phyloP scores from a whole-genome alignment of 805 yeast species.

The Wickerhamiella azymoides region DNA sequence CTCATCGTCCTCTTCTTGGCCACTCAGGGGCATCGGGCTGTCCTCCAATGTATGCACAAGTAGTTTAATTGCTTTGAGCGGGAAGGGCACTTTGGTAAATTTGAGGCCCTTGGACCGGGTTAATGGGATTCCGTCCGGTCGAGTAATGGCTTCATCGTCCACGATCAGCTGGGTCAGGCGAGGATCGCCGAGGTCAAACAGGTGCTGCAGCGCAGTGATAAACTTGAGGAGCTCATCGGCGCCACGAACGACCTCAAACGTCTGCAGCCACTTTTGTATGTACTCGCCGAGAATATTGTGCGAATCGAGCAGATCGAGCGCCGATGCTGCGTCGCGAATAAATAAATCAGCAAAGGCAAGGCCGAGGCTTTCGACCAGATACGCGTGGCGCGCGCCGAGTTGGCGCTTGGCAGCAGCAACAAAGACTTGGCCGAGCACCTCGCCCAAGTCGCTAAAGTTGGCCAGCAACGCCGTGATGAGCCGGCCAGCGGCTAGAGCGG shows the following conservation, averaged over 20 bases:
- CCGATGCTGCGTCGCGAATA: conserved; percentile 44
- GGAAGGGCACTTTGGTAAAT: conserved; percentile 53
- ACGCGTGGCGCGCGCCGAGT: conserved; percentile 47
- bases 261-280: conserved; percentile 67
- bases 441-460: conserved; percentile 32
- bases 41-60: conserved; percentile 49
- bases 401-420: conserved; percentile 61
- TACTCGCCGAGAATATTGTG: conserved; percentile 39
- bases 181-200: conserved; percentile 46
- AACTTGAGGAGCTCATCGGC: conserved; percentile 51
- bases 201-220: conserved; percentile 54
- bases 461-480: conserved; percentile 48
- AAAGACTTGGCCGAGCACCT: conserved; percentile 40
- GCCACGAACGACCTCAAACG: conserved; percentile 72
- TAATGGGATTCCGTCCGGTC: conserved; percentile 47
- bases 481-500: conserved; percentile 65
- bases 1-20: conserved; percentile 27
- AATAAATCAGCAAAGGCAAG: conserved; percentile 64
- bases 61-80: conserved; percentile 57
- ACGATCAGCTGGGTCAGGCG: conserved; percentile 42
- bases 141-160: conserved; percentile 33
- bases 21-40: conserved; percentile 36
- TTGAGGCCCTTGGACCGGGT: conserved; percentile 67
- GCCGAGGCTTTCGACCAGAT: conserved; percentile 64
- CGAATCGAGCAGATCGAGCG: conserved; percentile 42